Percentiles rank a stretch among this genome's conserved stretches.
Conservation (phyloP, 306 rosid genomes). For the Pueraria montana region DNA sequence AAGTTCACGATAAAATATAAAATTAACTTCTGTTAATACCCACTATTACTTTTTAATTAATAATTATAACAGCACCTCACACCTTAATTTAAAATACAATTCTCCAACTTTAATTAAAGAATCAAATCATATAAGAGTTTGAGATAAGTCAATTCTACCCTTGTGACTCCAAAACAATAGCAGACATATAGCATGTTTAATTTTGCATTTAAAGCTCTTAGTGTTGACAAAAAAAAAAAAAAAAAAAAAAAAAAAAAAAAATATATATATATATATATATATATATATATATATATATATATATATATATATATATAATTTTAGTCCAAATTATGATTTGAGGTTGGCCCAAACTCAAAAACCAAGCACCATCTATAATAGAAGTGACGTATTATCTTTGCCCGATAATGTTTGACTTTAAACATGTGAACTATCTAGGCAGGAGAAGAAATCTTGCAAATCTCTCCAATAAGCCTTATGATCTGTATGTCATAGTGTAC, state of each 20-base stretch:
- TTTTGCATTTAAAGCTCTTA: not conserved
- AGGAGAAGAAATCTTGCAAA: conserved; percentile 41
- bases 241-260: too few species aligned
- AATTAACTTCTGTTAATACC: too few species aligned
- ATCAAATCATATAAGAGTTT: too few species aligned
- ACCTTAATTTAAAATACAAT: not conserved
- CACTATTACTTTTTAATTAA: too few species aligned
- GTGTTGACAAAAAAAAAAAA: too few species aligned
- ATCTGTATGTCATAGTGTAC: conserved; percentile 19
- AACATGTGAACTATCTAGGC: not conserved
- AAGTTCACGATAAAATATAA: too few species aligned
- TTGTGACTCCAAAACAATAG: not conserved
- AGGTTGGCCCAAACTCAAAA: too few species aligned
- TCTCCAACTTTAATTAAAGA: too few species aligned
- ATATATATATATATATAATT: too few species aligned
- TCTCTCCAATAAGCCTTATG: conserved; percentile 32
- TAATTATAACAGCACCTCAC: too few species aligned
- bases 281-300: too few species aligned
- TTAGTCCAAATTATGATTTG: not conserved
- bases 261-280: too few species aligned
- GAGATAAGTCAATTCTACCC: not conserved
- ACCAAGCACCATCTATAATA: not conserved
- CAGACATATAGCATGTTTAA: not conserved
- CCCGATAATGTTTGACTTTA: conserved; percentile 35
- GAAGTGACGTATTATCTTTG: not conserved